Percentiles rank a stretch among this genome's conserved stretches.
Conservation (phyloP, 352 stramenopile species). For the Globisporangium cederbergense region DNA sequence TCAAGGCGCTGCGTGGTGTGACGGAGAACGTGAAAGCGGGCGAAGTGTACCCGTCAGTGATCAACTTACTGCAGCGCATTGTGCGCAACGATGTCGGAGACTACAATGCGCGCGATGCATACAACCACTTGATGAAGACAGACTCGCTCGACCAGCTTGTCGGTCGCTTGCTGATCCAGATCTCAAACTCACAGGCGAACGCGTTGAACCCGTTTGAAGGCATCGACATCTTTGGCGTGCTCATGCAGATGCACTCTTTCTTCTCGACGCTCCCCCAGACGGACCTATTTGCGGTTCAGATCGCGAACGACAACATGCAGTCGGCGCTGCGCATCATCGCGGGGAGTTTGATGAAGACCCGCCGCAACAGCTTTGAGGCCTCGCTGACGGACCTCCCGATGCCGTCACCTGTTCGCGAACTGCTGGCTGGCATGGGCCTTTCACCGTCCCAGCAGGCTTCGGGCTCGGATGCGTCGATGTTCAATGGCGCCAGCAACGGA, state of each 20-base stretch:
- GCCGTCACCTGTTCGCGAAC: slow-evolving; percentile 46
- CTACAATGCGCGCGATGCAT: slow-evolving; percentile 69
- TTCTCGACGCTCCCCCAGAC: slow-evolving; percentile 68
- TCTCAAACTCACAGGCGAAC: slow-evolving; percentile 55
- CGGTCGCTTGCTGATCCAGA: slow-evolving; percentile 63
- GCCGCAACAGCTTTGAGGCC: slow-evolving; percentile 46
- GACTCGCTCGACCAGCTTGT: slow-evolving; percentile 80
- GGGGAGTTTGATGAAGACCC: slow-evolving; percentile 52
- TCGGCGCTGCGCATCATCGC: slow-evolving; percentile 64
- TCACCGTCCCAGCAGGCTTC: slow-evolving; percentile 21
- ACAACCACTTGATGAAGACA: slow-evolving; percentile 70
- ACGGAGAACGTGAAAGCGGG: slow-evolving; percentile 59
- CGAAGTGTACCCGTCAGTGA: slow-evolving; percentile 71
- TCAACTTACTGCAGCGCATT: slow-evolving; percentile 78
- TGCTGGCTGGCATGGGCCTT: slow-evolving; percentile 40
- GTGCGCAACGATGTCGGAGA: slow-evolving; percentile 77
- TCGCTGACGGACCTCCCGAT: slow-evolving; percentile 58
- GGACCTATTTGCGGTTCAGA: slow-evolving; percentile 66
- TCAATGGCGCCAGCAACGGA: slow-evolving; percentile 17
- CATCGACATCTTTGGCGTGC: slow-evolving; percentile 76
- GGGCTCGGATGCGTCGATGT: slow-evolving; percentile 19
- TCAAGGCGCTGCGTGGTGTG: slow-evolving; percentile 52
- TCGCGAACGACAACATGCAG: slow-evolving; percentile 77
- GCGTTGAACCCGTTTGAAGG: slow-evolving; percentile 65
- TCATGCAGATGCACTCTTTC: slow-evolving; percentile 88